A percentile compares a stretch with the other conserved stretches of the same genome.
phyloP scores from a whole-genome alignment of 768 basidiomycete genomes.

The Pulveroboletus sp. region DNA sequence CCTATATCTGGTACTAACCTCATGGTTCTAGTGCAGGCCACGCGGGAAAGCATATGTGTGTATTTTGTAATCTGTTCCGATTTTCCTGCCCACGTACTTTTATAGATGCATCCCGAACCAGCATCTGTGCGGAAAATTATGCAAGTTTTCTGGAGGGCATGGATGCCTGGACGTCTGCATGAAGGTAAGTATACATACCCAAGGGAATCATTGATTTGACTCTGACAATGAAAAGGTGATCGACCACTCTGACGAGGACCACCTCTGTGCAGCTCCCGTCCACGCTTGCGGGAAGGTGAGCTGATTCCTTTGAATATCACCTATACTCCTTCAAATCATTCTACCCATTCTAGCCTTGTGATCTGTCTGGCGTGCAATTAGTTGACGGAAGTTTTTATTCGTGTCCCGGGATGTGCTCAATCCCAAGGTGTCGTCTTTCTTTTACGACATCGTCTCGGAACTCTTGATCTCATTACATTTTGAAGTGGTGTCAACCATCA shows the following conservation, averaged over 20 bases:
- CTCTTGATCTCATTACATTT: neutral
- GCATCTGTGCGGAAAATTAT: conserved; percentile 56
- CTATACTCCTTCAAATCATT: neutral
- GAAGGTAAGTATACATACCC: conserved; percentile 37
- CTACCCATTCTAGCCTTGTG: conserved; percentile 37
- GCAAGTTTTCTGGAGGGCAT: conserved; percentile 41
- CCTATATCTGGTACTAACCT: neutral
- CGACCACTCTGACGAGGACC: conserved; percentile 46
- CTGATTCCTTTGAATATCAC: neutral
- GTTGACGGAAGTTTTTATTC: conserved; percentile 33
- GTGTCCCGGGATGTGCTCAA: conserved; percentile 42
- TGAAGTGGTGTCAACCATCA: conserved; percentile 44
- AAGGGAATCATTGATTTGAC: neutral
- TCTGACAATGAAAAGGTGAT: conserved; percentile 34
- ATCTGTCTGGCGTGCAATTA: conserved; percentile 30
- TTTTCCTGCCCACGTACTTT: neutral
- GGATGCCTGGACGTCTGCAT: conserved; percentile 55
- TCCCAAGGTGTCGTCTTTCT: conserved; percentile 35
- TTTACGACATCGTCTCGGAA: neutral
- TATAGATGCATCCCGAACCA: conserved; percentile 47
- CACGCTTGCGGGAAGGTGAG: conserved; percentile 57
- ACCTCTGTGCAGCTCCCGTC: conserved; percentile 49
- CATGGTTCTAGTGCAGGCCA: conserved; percentile 49
- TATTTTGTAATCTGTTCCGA: neutral
- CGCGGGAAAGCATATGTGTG: conserved; percentile 52